A percentile compares a stretch with the other conserved stretches of the same genome.
These are phyloP conservation scores for Microbotryum saponariae DNA, from an alignment of 1,284 basidiomycete species.

Conservation along the genomic window DNA sequence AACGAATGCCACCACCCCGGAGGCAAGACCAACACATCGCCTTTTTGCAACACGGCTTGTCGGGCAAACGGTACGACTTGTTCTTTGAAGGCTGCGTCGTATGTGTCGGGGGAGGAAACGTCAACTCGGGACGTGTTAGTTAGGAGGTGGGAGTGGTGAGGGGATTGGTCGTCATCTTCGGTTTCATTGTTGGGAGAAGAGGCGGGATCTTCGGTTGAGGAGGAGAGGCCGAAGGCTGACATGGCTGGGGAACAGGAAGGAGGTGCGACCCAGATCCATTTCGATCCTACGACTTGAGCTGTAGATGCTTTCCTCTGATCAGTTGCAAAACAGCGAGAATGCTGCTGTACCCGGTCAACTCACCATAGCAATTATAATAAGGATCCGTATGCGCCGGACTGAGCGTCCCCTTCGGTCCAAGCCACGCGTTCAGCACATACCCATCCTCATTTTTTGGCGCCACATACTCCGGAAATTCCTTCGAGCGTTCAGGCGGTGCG, in stretches of 20 bases:
- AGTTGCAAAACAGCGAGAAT: no score
- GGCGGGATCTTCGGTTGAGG: constrained; percentile 52
- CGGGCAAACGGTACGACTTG: constrained; percentile 58
- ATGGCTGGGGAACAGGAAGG: constrained; percentile 53
- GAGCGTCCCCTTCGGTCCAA: constrained; percentile 67
- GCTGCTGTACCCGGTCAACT: constrained; percentile 15
- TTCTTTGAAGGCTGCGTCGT: constrained; percentile 49
- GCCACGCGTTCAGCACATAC: constrained; percentile 74
- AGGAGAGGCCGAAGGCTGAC: constrained; percentile 45
- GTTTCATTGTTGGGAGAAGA: constrained; percentile 18
- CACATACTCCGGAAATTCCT: constrained; percentile 50
- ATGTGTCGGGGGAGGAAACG: constrained; percentile 22
- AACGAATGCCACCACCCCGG: constrained; percentile 50
- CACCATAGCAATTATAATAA: constrained; percentile 84
- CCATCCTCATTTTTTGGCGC: constrained; percentile 63
- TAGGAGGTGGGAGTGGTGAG: constrained; percentile 35
- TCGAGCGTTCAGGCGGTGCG: constrained; percentile 45
- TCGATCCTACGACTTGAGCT: constrained; percentile 82
- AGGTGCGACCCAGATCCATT: constrained; percentile 88
- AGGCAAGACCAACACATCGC: constrained; percentile 79
- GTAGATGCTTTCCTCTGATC: background rate
- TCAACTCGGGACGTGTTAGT: constrained; percentile 45
- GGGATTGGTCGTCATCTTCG: constrained; percentile 33
- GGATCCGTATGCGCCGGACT: constrained; percentile 95
- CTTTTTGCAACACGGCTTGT: constrained; percentile 60